phyloP scores from a whole-genome alignment of 805 yeast genomes.

The Schizosaccharomyces osmophilus region DNA sequence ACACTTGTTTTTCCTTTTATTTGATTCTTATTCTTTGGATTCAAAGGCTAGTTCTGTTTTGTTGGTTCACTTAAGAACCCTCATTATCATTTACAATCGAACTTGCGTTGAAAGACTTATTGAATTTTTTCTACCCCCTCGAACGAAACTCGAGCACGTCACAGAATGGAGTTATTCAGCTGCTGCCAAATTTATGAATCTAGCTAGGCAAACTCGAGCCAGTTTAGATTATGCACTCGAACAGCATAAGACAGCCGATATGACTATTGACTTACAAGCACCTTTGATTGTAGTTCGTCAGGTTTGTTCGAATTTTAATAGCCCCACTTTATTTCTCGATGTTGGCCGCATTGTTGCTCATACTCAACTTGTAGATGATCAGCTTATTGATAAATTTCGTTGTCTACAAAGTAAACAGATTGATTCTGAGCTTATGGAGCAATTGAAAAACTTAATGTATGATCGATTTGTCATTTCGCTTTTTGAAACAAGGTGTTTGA shows the following conservation, averaged over 20 bases:
- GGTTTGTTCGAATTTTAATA: slow-evolving; percentile 49
- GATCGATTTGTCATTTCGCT: slow-evolving; percentile 58
- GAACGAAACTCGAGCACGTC: slow-evolving; percentile 61
- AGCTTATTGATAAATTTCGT: slow-evolving; percentile 42
- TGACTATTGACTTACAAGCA: slow-evolving; percentile 74
- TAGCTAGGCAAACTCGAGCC: slow-evolving; percentile 68
- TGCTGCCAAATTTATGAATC: slow-evolving; percentile 76
- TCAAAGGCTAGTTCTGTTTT: slow-evolving; percentile 60
- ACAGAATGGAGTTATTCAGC: slow-evolving; percentile 86
- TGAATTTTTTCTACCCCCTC: slow-evolving; percentile 66
- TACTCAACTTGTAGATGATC: slow-evolving; percentile 56
- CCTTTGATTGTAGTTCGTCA: slow-evolving; percentile 75
- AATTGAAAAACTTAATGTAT: slow-evolving; percentile 57
- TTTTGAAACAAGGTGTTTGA: slow-evolving; percentile 57
- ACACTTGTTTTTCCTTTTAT: slow-evolving; percentile 60
- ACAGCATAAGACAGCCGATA: slow-evolving; percentile 74
- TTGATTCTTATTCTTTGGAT: slow-evolving; percentile 72
- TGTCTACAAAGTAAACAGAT: slow-evolving; percentile 29
- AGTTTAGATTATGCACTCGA: slow-evolving; percentile 85
- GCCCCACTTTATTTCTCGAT: slow-evolving; percentile 79
- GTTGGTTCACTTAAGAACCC: slow-evolving; percentile 49
- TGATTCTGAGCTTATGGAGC: slow-evolving; percentile 46
- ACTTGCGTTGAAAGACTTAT: slow-evolving; percentile 51
- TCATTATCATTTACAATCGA: slow-evolving; percentile 80
- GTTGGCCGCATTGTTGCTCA: slow-evolving; percentile 80